Base-by-base conservation (phyloP, 768 basidiomycete species). In the Mycena vulgaris region DNA sequence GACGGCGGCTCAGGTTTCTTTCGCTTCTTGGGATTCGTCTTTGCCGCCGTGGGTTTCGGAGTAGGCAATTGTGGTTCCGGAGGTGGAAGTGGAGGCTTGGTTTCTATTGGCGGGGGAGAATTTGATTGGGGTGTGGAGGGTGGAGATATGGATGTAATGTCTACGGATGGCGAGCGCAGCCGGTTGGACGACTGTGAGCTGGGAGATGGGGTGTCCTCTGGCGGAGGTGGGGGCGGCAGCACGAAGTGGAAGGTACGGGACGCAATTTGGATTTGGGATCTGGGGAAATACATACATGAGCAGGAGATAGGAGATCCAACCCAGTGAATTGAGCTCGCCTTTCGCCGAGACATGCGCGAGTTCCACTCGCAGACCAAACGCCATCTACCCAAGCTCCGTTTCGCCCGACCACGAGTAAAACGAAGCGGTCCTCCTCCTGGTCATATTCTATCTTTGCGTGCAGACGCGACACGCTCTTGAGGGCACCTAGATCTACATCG, bases 311-410 rank as follows among this genome's bases (percentile, higher is more conserved):
- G 45, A 31, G 53, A 37, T 58, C 53, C 47, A 35, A 48, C 57
- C 37, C 33, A 66, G 23, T 66, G 28, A 59, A 66, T 27, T 66
- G 28, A 59, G 75, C 77, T 57, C 67, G 96, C 97, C 95, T 88
- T 79, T 96, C 95, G 40, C 92, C 86, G 25, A 99, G 84, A 33
- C 93, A 89, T n/a, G 96, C 93, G 69, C 91, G 89, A 69, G 93
- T 92, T 19, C 97, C 95, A 72, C 94, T 92, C 14, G 93, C 93
- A 56, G 91, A 92, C 94, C 97, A 99, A n/a, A 94, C 90, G 33
- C 96, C 97, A 73, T 99, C 96, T 6, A 99, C 96, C 93, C 97
- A 98, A 21, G 96, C 96, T 16, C 98, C 98, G 76, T 99, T 99
- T 67, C 98, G 87, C n/a, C 98, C 98, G 40, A 95, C 88, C 40